Evolutionary conservation across 1,139 yeast species (phyloP).

Genomic region (Kurtzmaniella natalensis): DNA sequence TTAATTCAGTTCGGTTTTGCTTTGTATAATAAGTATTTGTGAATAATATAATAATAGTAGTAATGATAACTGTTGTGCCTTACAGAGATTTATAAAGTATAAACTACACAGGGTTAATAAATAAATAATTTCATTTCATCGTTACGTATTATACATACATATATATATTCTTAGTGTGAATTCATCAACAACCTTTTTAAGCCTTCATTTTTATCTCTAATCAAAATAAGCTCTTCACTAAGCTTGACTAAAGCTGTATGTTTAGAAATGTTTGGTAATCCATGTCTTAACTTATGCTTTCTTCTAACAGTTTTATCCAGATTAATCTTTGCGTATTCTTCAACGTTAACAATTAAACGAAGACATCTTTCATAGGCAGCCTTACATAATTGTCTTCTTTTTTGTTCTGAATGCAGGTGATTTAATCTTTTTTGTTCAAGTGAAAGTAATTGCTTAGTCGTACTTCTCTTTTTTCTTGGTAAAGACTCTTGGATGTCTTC

Average conservation of each 20-base stretch:
- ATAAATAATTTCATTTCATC: not conserved
- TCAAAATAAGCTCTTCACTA: conserved; percentile 35
- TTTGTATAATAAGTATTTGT: too few species aligned
- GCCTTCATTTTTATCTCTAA: conserved; percentile 31
- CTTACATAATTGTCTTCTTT: conserved; percentile 68
- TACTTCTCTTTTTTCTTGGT: conserved; percentile 28
- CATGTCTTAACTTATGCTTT: conserved; percentile 41
- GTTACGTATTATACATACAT: conserved; percentile 1
- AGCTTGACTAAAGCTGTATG: conserved; percentile 43
- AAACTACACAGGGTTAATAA: not conserved
- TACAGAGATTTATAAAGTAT: too few species aligned
- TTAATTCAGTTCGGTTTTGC: too few species aligned
- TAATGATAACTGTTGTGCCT: too few species aligned
- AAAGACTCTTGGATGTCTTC: conserved; percentile 13
- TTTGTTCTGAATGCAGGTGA: conserved; percentile 74
- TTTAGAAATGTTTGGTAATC: conserved; percentile 45
- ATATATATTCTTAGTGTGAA: too few species aligned
- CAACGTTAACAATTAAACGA: conserved; percentile 37
- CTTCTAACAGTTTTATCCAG: conserved; percentile 34
- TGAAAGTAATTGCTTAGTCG: conserved; percentile 47
- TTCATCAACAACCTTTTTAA: conserved; percentile 20
- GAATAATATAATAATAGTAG: too few species aligned
- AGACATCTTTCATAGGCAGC: conserved; percentile 53
- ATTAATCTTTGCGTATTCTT: conserved; percentile 30
- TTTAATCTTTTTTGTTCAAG: conserved; percentile 67